Percentiles rank a stretch among this genome's conserved stretches.
Conservation (phyloP, 345 rosid genomes). For the Erysimum cheiranthoides region DNA sequence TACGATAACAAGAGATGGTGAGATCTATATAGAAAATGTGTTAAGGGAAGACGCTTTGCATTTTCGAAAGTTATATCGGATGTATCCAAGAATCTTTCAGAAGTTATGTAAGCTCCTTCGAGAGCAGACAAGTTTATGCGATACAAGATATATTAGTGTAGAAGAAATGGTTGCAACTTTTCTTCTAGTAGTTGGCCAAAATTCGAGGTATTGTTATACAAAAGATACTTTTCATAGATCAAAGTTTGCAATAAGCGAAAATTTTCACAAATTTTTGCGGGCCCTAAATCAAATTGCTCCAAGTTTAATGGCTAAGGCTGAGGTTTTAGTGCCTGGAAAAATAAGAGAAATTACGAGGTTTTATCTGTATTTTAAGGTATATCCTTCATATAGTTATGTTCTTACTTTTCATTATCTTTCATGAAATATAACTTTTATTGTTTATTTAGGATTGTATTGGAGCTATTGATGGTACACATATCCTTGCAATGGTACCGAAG, state of each 20-base stretch:
- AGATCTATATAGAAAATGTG: neutral
- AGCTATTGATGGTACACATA: slow-evolving; percentile 1
- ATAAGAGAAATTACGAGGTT: neutral
- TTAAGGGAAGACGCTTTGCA: neutral
- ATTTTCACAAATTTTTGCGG: neutral
- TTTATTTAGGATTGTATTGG: neutral
- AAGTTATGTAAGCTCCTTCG: neutral
- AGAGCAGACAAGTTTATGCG: neutral
- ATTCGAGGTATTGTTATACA: neutral
- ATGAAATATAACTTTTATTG: neutral
- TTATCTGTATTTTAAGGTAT: neutral
- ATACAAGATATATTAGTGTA: neutral
- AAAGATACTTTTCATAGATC: neutral
- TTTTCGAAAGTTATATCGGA: neutral
- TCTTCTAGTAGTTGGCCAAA: neutral
- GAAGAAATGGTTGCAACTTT: neutral
- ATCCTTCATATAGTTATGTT: neutral
- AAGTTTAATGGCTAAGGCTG: neutral
- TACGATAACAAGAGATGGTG: neutral
- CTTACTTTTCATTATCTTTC: neutral
- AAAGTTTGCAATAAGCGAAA: neutral
- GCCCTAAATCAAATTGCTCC: neutral
- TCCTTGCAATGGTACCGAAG: neutral
- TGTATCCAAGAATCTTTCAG: neutral
- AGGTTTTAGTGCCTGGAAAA: neutral